A percentile compares a stretch with the other conserved stretches of the same genome.
These are phyloP conservation scores for Calonectria crousiana DNA, from an alignment of 2,329 filamentous ascomycete genomes.

Conservation along the genomic window DNA sequence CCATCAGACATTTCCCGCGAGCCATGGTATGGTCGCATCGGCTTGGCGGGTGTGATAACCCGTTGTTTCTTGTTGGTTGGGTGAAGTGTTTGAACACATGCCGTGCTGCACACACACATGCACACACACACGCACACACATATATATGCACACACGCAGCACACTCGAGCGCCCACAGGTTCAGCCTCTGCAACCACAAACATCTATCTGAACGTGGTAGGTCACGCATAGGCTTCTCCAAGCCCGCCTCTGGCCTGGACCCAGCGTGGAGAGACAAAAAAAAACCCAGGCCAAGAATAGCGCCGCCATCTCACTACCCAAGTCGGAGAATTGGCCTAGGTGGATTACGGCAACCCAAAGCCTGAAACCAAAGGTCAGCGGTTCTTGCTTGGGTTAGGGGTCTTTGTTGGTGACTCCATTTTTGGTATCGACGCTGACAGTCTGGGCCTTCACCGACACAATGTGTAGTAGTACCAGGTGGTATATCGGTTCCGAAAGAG, in stretches of 20 bases:
- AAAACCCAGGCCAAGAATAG: background rate
- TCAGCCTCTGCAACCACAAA: conserved; percentile 10
- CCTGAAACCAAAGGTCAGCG: conserved; percentile 3
- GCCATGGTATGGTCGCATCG: conserved; percentile 17
- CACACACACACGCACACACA: background rate
- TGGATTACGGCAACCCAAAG: background rate
- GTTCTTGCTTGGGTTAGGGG: conserved; percentile 17
- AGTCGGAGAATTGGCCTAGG: background rate
- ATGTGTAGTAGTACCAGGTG: background rate
- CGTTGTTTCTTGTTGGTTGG: background rate
- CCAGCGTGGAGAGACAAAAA: background rate
- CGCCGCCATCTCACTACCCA: background rate
- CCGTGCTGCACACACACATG: background rate
- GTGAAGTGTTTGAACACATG: background rate
- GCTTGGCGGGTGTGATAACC: conserved; percentile 18
- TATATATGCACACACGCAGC: background rate
- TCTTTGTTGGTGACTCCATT: conserved; percentile 12
- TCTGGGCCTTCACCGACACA: conserved; percentile 22
- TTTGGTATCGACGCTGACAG: conserved; percentile 16
- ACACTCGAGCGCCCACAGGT: background rate
- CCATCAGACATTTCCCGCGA: conserved; percentile 7
- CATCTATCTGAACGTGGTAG: conserved; percentile 14
- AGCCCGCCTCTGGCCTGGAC: background rate
- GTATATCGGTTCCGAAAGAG: conserved; percentile 8
- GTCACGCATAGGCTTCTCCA: background rate